These are phyloP conservation scores for Hypoxylon lienhwacheense DNA, from an alignment of 495 filamentous ascomycete genomes.

Conservation along the genomic window DNA sequence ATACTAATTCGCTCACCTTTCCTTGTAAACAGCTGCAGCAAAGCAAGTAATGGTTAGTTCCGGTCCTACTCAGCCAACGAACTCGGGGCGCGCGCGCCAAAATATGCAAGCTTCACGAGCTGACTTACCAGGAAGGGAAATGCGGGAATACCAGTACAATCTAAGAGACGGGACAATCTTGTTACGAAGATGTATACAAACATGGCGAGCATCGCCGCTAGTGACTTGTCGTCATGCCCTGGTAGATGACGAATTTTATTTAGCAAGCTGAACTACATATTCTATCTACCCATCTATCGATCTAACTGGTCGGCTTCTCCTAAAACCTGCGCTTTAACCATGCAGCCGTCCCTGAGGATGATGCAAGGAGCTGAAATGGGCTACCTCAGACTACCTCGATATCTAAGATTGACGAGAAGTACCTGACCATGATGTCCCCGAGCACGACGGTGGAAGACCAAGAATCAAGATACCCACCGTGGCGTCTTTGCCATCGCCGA, in stretches of 20 bases:
- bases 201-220: background rate
- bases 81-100: constrained; percentile 6
- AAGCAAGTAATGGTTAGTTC: constrained; percentile 13
- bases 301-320: constrained; percentile 10
- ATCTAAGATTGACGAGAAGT: constrained; percentile 6
- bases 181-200: constrained; percentile 4
- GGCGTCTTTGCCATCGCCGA: constrained; percentile 28
- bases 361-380: constrained; percentile 29
- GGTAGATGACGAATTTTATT: constrained; percentile 23
- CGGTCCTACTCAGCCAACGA: constrained; percentile 6
- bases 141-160: constrained; percentile 10
- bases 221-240: constrained; percentile 1
- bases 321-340: constrained; percentile 2
- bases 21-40: background rate
- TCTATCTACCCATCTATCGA: background rate
- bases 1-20: background rate
- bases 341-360: constrained; percentile 5
- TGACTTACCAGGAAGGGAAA: constrained; percentile 12
- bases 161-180: constrained; percentile 16
- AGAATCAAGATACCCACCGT: constrained; percentile 23
- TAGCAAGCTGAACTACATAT: constrained; percentile 16
- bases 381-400: constrained; percentile 14
- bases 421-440: constrained; percentile 7
- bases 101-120: constrained; percentile 11
- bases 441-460: constrained; percentile 3